phyloP scores from a whole-genome alignment of 305 asterid species.

The Striga hermonthica region DNA sequence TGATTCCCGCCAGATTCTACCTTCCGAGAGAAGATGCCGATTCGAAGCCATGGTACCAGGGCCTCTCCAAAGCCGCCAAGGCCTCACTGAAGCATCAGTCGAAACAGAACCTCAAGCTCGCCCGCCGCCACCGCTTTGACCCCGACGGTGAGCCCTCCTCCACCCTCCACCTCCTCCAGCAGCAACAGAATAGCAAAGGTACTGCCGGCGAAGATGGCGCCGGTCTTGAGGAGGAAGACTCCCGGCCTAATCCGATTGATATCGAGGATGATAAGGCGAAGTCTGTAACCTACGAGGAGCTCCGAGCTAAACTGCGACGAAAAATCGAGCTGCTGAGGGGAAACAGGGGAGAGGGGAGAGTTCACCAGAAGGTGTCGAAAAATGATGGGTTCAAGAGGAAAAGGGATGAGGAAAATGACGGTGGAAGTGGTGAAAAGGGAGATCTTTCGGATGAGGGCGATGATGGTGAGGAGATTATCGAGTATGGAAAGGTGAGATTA shows the following conservation, averaged over 20 bases:
- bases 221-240: slow-evolving; percentile 29
- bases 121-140: slow-evolving; percentile 82
- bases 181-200: slow-evolving; percentile 32
- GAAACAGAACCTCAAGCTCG: slow-evolving; percentile 50
- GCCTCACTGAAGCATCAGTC: slow-evolving; percentile 68
- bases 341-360: slow-evolving; percentile 54
- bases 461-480: slow-evolving; percentile 54
- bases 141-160: slow-evolving; percentile 60
- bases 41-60: slow-evolving; percentile 70
- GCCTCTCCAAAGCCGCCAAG: slow-evolving; percentile 73
- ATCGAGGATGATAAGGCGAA: slow-evolving; percentile 37
- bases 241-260: slow-evolving; percentile 29
- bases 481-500: slow-evolving; percentile 69
- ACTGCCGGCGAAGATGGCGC: slow-evolving; percentile 26
- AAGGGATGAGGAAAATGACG: slow-evolving; percentile 34
- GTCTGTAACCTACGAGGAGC: slow-evolving; percentile 70
- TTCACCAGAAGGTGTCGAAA: slow-evolving; percentile 31
- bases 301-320: slow-evolving; percentile 52
- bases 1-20: slow-evolving; percentile 75
- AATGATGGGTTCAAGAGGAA: slow-evolving; percentile 38
- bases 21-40: slow-evolving; percentile 59
- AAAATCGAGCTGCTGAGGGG: slow-evolving; percentile 67
- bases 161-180: slow-evolving; percentile 47
- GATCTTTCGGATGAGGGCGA: slow-evolving; percentile 26
- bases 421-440: slow-evolving; percentile 34